Conservation (phyloP, 2,329 filamentous ascomycete genomes). For the Sordariomycetes sp. region DNA sequence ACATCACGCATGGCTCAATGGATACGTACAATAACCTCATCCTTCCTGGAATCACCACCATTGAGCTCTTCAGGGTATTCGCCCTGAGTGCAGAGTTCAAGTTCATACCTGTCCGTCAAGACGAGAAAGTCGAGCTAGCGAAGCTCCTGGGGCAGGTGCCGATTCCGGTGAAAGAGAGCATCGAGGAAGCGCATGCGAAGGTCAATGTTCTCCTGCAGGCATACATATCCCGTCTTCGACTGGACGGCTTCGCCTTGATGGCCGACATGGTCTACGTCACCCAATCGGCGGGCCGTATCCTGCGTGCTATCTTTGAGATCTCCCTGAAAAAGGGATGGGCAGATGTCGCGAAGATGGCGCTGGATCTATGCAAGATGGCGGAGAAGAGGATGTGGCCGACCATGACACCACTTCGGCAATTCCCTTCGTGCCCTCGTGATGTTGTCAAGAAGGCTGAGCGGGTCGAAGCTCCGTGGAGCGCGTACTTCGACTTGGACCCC, state of each 20-base stretch:
- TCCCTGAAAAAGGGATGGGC: constrained; percentile 96
- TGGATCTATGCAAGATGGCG: constrained; percentile 97
- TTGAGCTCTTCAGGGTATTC: constrained; percentile 95
- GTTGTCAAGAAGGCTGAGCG: constrained; percentile 88
- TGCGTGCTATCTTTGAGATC: constrained; percentile 94
- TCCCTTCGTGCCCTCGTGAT: constrained; percentile 69
- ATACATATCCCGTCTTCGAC: constrained; percentile 87
- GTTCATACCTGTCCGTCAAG: constrained; percentile 93
- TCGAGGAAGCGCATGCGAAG: constrained; percentile 94
- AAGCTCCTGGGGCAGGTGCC: constrained; percentile 85
- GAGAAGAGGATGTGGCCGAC: constrained; percentile 99
- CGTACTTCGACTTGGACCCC: constrained; percentile 92
- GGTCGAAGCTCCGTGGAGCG: constrained; percentile 87
- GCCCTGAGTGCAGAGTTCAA: constrained; percentile 97
- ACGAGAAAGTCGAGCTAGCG: constrained; percentile 92
- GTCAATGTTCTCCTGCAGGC: constrained; percentile 96
- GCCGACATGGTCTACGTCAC: constrained; percentile 98
- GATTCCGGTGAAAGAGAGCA: constrained; percentile 93
- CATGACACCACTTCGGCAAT: constrained; percentile 92
- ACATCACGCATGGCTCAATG: constrained; percentile 95
- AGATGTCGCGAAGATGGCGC: constrained; percentile 78
- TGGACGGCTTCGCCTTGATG: constrained; percentile 92
- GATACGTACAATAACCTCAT: constrained; percentile 93
- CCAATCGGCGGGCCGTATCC: constrained; percentile 90
- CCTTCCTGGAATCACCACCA: constrained; percentile 82